These are phyloP conservation scores for Pseudonectria buxi DNA, from an alignment of 2,329 filamentous ascomycete species.

Conservation along the genomic window DNA sequence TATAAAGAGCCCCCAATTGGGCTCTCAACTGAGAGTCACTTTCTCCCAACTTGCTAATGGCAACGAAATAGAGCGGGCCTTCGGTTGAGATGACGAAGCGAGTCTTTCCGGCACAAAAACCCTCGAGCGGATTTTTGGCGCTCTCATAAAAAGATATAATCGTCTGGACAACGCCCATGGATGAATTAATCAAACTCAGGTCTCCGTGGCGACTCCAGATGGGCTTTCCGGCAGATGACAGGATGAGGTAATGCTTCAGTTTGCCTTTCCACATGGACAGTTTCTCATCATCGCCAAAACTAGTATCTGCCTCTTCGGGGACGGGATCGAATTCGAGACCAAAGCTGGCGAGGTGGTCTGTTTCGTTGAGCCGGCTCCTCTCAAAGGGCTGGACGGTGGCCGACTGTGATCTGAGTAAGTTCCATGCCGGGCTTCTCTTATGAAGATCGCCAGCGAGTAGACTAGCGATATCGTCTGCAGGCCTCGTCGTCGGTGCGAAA, in stretches of 20 bases:
- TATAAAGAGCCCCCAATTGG: conserved; percentile 91
- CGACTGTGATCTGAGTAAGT: conserved; percentile 56
- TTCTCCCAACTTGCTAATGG: conserved; percentile 86
- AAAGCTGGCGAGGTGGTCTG: conserved; percentile 60
- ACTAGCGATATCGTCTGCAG: conserved; percentile 69
- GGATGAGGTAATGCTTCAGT: conserved; percentile 92
- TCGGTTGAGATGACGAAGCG: conserved; percentile 81
- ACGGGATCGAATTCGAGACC: conserved; percentile 72
- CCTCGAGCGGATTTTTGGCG: conserved; percentile 66
- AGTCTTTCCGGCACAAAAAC: conserved; percentile 80
- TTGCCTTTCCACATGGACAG: conserved; percentile 81
- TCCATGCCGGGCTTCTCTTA: conserved; percentile 62
- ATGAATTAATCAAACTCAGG: conserved; percentile 80
- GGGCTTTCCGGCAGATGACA: conserved; percentile 93
- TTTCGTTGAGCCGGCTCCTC: conserved; percentile 34
- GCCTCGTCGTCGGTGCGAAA: conserved; percentile 56
- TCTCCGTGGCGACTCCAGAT: conserved; percentile 96
- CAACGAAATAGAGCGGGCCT: conserved; percentile 86
- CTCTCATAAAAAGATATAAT: conserved; percentile 96
- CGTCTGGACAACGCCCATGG: conserved; percentile 92
- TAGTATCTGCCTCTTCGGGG: conserved; percentile 43
- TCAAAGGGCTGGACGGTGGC: conserved; percentile 57
- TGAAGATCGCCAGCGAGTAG: conserved; percentile 67
- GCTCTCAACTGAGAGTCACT: conserved; percentile 80
- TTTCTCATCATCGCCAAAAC: conserved; percentile 48